These are phyloP conservation scores for Elymus sibiricus DNA, from an alignment of 176 grass and related monocot genomes.

Conservation along the genomic window DNA sequence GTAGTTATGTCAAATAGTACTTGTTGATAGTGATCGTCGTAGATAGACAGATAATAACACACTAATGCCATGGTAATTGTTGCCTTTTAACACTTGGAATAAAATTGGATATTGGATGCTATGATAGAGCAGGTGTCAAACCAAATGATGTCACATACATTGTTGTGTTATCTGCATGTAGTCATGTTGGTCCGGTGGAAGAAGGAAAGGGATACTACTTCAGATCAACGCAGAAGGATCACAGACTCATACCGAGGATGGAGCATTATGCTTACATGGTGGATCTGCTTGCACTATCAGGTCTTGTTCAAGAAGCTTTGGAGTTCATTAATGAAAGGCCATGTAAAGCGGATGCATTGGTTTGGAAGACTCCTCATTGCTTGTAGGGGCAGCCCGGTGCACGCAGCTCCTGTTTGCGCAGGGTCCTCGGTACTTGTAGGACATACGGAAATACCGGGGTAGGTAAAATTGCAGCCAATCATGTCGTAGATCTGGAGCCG, in stretches of 20 bases:
- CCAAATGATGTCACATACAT: conserved; percentile 79
- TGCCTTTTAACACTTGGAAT: not conserved
- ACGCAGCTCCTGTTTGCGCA: no score
- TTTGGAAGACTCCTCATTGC: conserved; percentile 52
- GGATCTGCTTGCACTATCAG: conserved; percentile 72
- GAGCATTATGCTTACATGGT: conserved; percentile 88
- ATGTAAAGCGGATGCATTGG: conserved; percentile 48
- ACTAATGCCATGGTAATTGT: not conserved
- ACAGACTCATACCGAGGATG: conserved; percentile 59
- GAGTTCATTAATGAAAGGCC: conserved; percentile 68
- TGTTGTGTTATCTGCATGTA: conserved; percentile 73
- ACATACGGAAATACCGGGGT: conserved; percentile 48
- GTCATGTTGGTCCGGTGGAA: conserved; percentile 65
- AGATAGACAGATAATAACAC: not conserved
- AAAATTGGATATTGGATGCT: not conserved
- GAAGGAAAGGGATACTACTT: conserved; percentile 74
- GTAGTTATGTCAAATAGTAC: not conserved
- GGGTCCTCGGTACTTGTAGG: conserved; percentile 58
- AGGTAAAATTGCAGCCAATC: conserved; percentile 56
- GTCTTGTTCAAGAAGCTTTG: conserved; percentile 55
- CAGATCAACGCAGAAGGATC: conserved; percentile 55
- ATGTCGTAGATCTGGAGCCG: conserved; percentile 47
- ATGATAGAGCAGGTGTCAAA: conserved; percentile 32
- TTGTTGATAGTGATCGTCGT: not conserved
- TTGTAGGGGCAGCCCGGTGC: no score